phyloP scores from a whole-genome alignment of 106 monocot genomes.

The Allium cepa region DNA sequence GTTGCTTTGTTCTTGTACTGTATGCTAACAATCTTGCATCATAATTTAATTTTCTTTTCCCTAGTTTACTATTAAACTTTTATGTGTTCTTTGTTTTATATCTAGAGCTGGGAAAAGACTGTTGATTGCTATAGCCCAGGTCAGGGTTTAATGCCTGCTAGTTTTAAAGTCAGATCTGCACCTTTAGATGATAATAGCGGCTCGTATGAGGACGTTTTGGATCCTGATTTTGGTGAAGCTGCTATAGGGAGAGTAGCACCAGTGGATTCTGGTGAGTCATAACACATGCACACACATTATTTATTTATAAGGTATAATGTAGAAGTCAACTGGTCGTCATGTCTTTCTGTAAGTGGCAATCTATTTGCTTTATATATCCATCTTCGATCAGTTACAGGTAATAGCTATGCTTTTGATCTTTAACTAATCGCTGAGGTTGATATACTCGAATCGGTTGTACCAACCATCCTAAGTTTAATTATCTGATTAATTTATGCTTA shows the following conservation, averaged over 20 bases:
- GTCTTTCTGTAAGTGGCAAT: too few relatives aligned
- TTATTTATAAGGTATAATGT: neutral
- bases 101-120: conserved; percentile 97
- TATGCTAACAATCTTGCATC: too few relatives aligned
- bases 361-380: too few relatives aligned
- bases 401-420: too few relatives aligned
- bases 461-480: too few relatives aligned
- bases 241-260: conserved; percentile 95
- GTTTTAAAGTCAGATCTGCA: conserved; percentile 82
- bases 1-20: too few relatives aligned
- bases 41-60: too few relatives aligned
- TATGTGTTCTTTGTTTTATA: neutral
- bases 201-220: conserved; percentile 81
- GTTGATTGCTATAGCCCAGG: conserved; percentile 98
- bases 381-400: too few relatives aligned
- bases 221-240: conserved; percentile 95
- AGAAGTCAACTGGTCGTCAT: too few relatives aligned
- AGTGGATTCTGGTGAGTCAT: conserved; percentile 79
- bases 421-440: too few relatives aligned
- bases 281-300: neutral
- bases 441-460: too few relatives aligned
- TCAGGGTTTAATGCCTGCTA: conserved; percentile 97
- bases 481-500: too few relatives aligned
- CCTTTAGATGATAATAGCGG: conserved; percentile 80
- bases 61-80: neutral